Base-by-base conservation (phyloP, 2,329 filamentous ascomycete genomes). In the Juglanconis juglandina region DNA sequence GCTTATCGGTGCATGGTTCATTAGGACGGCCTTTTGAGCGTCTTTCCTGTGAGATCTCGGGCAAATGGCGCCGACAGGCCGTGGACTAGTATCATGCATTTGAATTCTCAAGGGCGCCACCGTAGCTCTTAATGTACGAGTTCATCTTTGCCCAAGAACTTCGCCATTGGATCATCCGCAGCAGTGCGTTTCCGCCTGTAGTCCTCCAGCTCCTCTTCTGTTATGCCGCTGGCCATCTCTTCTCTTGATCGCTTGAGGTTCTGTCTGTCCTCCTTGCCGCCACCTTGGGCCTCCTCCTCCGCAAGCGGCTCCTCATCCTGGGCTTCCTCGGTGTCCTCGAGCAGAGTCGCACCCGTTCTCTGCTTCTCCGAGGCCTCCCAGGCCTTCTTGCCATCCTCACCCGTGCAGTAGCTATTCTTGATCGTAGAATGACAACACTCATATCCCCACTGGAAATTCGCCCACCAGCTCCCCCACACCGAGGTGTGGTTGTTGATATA, bases 401-500 rank as follows among this genome's bases (percentile, higher is more conserved):
- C 95, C 0, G 94, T 98, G 74, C 95, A 99, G 70, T 98, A 99
- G 69, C 92, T 96, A 75, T 99, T 98, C 77, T 96, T 97, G 64
- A 96, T 85, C 30, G 87, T 88, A 0, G 92, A 96, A 72, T 96
- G 92, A 78, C 95, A 99, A 74, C 95, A 99, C 30, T 90, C 85
- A 74, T 96, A 99, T 1, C 95, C 95, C 95, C 95, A 99, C 74
- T 89, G 85, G 77, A 97, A 98, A 70, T 91, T 87, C 56, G 87
- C 85, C 95, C 95, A 99, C 95, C 95, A 99, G 69, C 92, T 96
- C 53, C 95, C 95, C 91, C 92, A 99, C 3, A 96, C 88, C 0
- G 89, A 88, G 3, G 86, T 92, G 76, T 99, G 95, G 70, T 99
- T 99, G 78, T 96, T 94, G 72, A 89, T 84, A 57, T 90, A 78